A percentile compares a stretch with the other conserved stretches of the same genome.
Evolutionary conservation across 352 stramenopile genomes (phyloP).

Genomic region (Phytophthora sp.): DNA sequence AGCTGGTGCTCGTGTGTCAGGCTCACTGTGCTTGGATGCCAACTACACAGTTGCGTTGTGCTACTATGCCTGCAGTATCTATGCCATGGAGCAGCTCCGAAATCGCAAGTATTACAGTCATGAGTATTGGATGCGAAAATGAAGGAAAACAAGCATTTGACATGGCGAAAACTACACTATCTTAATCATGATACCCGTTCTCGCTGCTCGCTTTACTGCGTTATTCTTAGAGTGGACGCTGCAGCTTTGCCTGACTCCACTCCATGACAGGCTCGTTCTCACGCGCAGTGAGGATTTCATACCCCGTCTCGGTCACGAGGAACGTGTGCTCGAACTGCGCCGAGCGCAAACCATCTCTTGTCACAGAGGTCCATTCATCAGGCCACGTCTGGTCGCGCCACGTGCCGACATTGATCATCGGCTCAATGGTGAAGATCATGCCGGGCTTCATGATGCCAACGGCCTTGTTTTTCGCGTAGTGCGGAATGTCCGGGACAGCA

Average conservation of each 20-base stretch:
- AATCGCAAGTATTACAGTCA: slow-evolving; percentile 63
- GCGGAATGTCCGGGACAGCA: slow-evolving; percentile 96
- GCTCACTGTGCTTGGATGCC: not conserved
- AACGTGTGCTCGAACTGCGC: slow-evolving; percentile 99
- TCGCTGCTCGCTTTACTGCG: too few relatives aligned
- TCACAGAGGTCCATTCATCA: slow-evolving; percentile 99
- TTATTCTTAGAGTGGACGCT: slow-evolving; percentile 47
- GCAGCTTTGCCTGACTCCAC: slow-evolving; percentile 79
- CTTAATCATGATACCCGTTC: too few relatives aligned
- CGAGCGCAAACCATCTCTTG: slow-evolving; percentile 93
- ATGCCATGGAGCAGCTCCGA: slow-evolving; percentile 55
- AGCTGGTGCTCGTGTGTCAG: not conserved
- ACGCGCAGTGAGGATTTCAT: slow-evolving; percentile 95
- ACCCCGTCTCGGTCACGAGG: slow-evolving; percentile 96
- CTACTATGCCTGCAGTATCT: slow-evolving; percentile 62
- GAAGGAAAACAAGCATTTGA: slow-evolving; percentile 4
- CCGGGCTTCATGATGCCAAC: slow-evolving; percentile 96
- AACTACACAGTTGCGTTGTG: slow-evolving; percentile 45
- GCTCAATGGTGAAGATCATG: slow-evolving; percentile 99
- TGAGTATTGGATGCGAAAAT: slow-evolving; percentile 53
- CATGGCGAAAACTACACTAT: too few relatives aligned
- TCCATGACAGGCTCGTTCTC: slow-evolving; percentile 86
- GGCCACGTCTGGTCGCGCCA: slow-evolving; percentile 93
- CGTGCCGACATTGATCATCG: slow-evolving; percentile 98
- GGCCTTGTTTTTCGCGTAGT: slow-evolving; percentile 99